phyloP scores from a whole-genome alignment of 2,329 filamentous ascomycete genomes.

The Dactylella cylindrospora region DNA sequence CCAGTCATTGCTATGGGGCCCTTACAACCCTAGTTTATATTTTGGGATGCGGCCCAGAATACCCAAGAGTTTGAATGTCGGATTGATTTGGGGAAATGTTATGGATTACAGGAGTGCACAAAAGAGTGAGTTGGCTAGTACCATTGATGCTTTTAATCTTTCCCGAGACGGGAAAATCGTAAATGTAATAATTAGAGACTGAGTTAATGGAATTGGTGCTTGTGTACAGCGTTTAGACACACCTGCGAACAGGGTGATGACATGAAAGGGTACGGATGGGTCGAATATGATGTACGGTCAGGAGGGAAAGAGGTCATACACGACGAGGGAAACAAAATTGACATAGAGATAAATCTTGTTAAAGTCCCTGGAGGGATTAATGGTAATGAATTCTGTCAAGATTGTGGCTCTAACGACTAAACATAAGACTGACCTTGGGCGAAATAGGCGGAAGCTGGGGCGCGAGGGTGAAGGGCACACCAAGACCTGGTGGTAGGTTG shows the following conservation, averaged over 20 bases:
- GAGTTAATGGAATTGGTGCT: not conserved
- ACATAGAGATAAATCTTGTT: conserved; percentile 89
- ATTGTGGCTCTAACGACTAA: not conserved
- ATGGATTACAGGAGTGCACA: conserved; percentile 76
- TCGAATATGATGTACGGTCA: conserved; percentile 86
- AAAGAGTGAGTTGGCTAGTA: conserved; percentile 62
- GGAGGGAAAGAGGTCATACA: conserved; percentile 89
- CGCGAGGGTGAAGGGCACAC: conserved; percentile 78
- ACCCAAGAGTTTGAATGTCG: conserved; percentile 76
- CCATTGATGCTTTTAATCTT: conserved; percentile 1
- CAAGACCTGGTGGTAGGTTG: conserved; percentile 63
- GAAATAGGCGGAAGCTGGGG: conserved; percentile 73
- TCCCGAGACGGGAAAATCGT: not conserved
- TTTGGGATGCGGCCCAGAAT: conserved; percentile 84
- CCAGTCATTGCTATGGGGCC: conserved; percentile 89
- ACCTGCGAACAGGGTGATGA: conserved; percentile 95
- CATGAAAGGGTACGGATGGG: conserved; percentile 96
- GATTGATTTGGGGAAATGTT: conserved; percentile 84
- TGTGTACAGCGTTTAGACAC: conserved; percentile 72
- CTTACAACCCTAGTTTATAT: conserved; percentile 90
- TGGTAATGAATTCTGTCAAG: conserved; percentile 54
- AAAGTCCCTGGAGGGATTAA: conserved; percentile 83
- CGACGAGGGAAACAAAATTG: conserved; percentile 81
- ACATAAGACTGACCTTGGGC: not conserved
- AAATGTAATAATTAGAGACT: not conserved